phyloP scores from a whole-genome alignment of 2,329 filamentous ascomycete genomes.

The Pseudogymnoascus sp. region DNA sequence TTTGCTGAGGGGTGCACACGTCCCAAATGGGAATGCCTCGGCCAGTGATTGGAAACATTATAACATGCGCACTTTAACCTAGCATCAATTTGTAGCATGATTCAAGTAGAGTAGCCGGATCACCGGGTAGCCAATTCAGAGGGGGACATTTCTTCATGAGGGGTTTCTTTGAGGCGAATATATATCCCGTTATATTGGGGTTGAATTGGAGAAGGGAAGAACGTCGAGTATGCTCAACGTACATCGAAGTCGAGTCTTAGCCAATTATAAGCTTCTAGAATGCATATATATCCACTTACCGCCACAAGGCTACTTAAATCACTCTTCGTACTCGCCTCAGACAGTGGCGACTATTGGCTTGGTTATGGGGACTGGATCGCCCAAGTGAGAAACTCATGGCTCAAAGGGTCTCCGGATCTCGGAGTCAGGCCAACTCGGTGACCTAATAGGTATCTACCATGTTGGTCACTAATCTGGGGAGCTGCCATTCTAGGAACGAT shows the following conservation, averaged over 20 bases:
- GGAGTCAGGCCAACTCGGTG: background rate
- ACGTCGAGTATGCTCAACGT: background rate
- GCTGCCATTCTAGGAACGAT: background rate
- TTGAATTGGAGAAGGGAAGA: background rate
- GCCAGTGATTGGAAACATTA: background rate
- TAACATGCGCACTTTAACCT: background rate
- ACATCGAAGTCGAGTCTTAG: background rate
- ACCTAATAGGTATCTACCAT: background rate
- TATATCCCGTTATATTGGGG: background rate
- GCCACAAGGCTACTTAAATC: background rate
- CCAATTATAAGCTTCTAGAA: background rate
- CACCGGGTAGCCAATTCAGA: background rate
- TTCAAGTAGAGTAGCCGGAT: background rate
- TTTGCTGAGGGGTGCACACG: background rate
- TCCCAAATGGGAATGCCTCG: background rate
- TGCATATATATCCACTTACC: background rate
- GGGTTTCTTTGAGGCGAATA: background rate
- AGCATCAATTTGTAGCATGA: background rate
- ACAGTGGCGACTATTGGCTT: background rate
- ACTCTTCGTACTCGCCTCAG: background rate
- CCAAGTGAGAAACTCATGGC: background rate
- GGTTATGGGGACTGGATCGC: background rate
- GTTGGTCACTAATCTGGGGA: background rate
- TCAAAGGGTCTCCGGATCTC: background rate
- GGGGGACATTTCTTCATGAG: background rate